These are phyloP conservation scores for Salix dunnii DNA, from an alignment of 345 rosid genomes.

Conservation along the genomic window DNA sequence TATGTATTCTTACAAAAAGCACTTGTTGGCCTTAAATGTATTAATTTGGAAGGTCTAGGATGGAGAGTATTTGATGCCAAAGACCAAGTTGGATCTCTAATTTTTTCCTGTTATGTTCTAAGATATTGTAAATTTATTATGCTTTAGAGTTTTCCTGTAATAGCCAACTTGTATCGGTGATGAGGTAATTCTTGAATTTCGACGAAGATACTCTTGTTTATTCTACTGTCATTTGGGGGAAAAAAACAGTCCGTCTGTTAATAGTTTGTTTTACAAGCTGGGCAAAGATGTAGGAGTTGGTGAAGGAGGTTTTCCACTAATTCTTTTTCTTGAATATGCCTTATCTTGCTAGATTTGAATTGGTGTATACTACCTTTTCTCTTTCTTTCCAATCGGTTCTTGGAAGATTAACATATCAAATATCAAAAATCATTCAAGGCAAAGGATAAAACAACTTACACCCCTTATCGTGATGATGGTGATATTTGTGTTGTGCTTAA, in stretches of 20 bases:
- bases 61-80: slow-evolving; percentile 98
- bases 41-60: slow-evolving; percentile 83
- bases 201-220: neutral
- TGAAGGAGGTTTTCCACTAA: no score
- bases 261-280: neutral
- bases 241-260: neutral
- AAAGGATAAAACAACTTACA: slow-evolving; percentile 92
- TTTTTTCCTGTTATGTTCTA: neutral
- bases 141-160: neutral
- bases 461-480: slow-evolving; percentile 88
- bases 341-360: neutral
- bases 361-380: neutral
- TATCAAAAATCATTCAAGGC: slow-evolving; percentile 86
- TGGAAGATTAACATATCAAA: slow-evolving; percentile 91
- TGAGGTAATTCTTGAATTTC: neutral
- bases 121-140: neutral
- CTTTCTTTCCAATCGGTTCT: slow-evolving; percentile 54
- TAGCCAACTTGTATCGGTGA: neutral
- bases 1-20: slow-evolving; percentile 64
- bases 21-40: slow-evolving; percentile 81
- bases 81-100: slow-evolving; percentile 61
- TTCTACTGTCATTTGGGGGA: neutral
- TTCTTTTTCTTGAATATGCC: no score
- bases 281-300: neutral
- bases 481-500: slow-evolving; percentile 95